Base-by-base conservation (phyloP, 2,329 filamentous ascomycete genomes). In the Alternaria infectoria region DNA sequence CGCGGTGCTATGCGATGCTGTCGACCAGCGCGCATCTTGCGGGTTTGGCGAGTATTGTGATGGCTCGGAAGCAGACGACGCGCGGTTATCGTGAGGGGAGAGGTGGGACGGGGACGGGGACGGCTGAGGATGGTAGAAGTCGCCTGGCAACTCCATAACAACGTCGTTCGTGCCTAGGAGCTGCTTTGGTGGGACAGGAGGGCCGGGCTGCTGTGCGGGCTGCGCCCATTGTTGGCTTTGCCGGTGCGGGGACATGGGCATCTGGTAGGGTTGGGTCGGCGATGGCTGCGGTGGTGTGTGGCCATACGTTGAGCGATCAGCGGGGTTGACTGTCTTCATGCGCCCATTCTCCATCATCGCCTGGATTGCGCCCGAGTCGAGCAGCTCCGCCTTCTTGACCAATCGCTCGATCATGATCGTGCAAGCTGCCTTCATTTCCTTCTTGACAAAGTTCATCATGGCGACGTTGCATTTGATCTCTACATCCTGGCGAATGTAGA, bases 401-500 rank as follows among this genome's bases (percentile, higher is more conserved):
- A 92, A 86, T 52, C 90, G 85, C 57, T 86, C 83, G 1, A 92
- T 86, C 87, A 92, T 90, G 64, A 90, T 85, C 67, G 88, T 89
- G 69, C 88, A 89, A 8, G 90, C 88, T 9, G 87, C 84, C 79
- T 90, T 90, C 72, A 87, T 85, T 75, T 91, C 88, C 61, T 86
- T 84, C 82, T 90, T 91, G 68, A 91, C 89, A 62, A 91, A 90
- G 51, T 83, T 74, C 61, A 89, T 84, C 78, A 91, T 84, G 62
- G 89, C 85, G 57, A 91, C 81, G 74, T 91, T 91, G 82, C 88
- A 90, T 71, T 86, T 86, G 78, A 92, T 89, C 75, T 91, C 89
- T 44, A 91, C 89, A 66, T 92, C 90, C 71, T 91, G 89, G 60
- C 89, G 85, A 62, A 92, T 81, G 70, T 91, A 92, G 4, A 92